Base-by-base conservation (phyloP, 257 asterid genomes). In the Osmanthus fragrans region DNA sequence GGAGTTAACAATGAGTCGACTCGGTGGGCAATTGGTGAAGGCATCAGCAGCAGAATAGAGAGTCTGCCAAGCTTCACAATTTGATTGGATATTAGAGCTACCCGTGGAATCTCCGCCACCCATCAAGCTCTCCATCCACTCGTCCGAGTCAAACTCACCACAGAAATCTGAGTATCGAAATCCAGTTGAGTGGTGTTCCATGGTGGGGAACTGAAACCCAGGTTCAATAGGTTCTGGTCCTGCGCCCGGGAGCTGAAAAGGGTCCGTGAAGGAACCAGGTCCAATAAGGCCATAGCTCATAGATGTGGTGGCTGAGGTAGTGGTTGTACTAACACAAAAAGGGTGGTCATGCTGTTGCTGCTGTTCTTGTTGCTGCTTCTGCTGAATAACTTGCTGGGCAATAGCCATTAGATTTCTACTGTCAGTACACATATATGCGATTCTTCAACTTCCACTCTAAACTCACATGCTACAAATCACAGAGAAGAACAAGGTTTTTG, bases 361-460 rank as follows among this genome's bases (percentile, higher is more conserved):
- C 68, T 95, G 92, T 72, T 94, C 94, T 69, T 94, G 98, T 40
- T 96, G 96, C 81, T 96, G 96, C 88, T 96, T 96, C 79, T 94
- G 99, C 78, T 91, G 79, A 70, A 96, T 96, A 9, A 96, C 94
- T 83, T 96, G 99, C 81, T 96, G 96, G 7, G 99, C 99, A 42
- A 96, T 90, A 49, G 99, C 99, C 99, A 96, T 96, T 82, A 96
- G 90, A 82, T 96, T 96, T 63, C 99, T 98, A 75, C 97, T 96
- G 83, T 96, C 99, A 3, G 97, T 91, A 69, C 99, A 93, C 91
- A 89, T 87, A 85, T 91, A 93, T 34, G 99, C 97, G 98, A 96
- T 95, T 86, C 74, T 85, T 73, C 80, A 54, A 47, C 75, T 73
- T 19, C 37, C 12, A 40, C 49, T 2, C 49, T 40, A 40, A 40